phyloP scores from a whole-genome alignment of 495 filamentous ascomycete species.

The Xylaria flabelliformis region DNA sequence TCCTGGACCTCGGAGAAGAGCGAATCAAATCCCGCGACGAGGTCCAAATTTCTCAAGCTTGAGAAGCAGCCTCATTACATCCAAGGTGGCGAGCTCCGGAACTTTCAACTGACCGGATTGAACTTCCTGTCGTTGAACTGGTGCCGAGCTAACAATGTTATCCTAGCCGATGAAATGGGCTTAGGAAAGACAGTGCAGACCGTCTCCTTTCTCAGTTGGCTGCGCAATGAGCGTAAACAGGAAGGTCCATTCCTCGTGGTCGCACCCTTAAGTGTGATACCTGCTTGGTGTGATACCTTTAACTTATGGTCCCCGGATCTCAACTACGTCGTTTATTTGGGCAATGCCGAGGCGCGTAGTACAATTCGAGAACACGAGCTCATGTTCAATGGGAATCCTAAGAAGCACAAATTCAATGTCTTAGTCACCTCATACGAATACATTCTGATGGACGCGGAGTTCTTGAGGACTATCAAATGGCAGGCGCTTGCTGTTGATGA shows the following conservation, averaged over 20 bases:
- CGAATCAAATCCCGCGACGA: slow-evolving; percentile 76
- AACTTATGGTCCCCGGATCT: slow-evolving; percentile 95
- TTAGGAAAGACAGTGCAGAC: slow-evolving; percentile 98
- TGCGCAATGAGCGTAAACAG: slow-evolving; percentile 88
- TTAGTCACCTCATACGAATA: slow-evolving; percentile 97
- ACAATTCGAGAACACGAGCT: slow-evolving; percentile 90
- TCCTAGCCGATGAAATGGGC: slow-evolving; percentile 98
- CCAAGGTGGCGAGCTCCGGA: slow-evolving; percentile 82
- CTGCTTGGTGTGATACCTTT: slow-evolving; percentile 97
- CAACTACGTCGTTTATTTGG: slow-evolving; percentile 97
- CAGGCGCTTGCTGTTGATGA: slow-evolving; percentile 96
- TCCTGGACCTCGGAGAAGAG: slow-evolving; percentile 75
- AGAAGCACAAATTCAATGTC: slow-evolving; percentile 91
- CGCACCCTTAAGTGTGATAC: slow-evolving; percentile 93
- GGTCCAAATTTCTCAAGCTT: slow-evolving; percentile 72
- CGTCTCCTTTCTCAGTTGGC: slow-evolving; percentile 95
- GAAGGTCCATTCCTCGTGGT: slow-evolving; percentile 96
- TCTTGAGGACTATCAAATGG: slow-evolving; percentile 90
- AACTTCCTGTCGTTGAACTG: slow-evolving; percentile 97
- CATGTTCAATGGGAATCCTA: slow-evolving; percentile 79
- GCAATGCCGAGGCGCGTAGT: slow-evolving; percentile 77
- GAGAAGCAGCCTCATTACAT: slow-evolving; percentile 84
- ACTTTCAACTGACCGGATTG: slow-evolving; percentile 91
- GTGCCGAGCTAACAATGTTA: slow-evolving; percentile 89
- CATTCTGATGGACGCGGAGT: slow-evolving; percentile 77